phyloP scores from a whole-genome alignment of 768 basidiomycete genomes.

The Termitomyces sp. region DNA sequence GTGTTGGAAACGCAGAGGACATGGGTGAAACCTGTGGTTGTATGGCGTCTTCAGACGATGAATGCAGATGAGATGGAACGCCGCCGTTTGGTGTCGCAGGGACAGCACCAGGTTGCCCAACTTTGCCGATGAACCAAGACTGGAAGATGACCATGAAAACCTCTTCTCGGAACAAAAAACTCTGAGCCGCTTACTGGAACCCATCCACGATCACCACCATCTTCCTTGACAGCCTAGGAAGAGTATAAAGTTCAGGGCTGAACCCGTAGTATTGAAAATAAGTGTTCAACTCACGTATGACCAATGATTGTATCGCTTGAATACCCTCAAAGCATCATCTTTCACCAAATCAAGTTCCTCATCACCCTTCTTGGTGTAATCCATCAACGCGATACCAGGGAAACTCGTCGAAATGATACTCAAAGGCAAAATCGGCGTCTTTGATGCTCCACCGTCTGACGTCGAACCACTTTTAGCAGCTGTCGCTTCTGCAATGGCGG shows the following conservation, averaged over 20 bases:
- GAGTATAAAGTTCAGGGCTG: background rate
- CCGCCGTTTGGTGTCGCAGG: slow-evolving; percentile 41
- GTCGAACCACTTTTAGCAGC: slow-evolving; percentile 46
- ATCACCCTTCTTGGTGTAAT: slow-evolving; percentile 89
- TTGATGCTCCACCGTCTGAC: slow-evolving; percentile 35
- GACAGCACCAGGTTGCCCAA: slow-evolving; percentile 45
- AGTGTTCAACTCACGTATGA: slow-evolving; percentile 59
- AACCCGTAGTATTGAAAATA: slow-evolving; percentile 7
- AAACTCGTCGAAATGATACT: slow-evolving; percentile 97
- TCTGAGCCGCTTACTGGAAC: slow-evolving; percentile 59
- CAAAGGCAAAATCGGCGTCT: slow-evolving; percentile 81
- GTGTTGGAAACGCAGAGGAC: slow-evolving; percentile 76
- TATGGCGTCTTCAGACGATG: slow-evolving; percentile 29
- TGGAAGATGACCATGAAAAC: slow-evolving; percentile 19
- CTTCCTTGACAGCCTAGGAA: slow-evolving; percentile 83
- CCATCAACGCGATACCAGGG: slow-evolving; percentile 94
- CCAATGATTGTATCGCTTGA: slow-evolving; percentile 99
- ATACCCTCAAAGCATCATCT: slow-evolving; percentile 85
- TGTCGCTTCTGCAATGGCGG: slow-evolving; percentile 78
- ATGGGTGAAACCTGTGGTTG: slow-evolving; percentile 66
- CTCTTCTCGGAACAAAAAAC: background rate
- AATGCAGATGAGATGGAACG: slow-evolving; percentile 22
- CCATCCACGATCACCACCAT: slow-evolving; percentile 93
- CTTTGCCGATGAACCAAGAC: slow-evolving; percentile 96
- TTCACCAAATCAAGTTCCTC: slow-evolving; percentile 89